Conservation (phyloP, 164 flowering plant species). For the Liquidambar formosana region DNA sequence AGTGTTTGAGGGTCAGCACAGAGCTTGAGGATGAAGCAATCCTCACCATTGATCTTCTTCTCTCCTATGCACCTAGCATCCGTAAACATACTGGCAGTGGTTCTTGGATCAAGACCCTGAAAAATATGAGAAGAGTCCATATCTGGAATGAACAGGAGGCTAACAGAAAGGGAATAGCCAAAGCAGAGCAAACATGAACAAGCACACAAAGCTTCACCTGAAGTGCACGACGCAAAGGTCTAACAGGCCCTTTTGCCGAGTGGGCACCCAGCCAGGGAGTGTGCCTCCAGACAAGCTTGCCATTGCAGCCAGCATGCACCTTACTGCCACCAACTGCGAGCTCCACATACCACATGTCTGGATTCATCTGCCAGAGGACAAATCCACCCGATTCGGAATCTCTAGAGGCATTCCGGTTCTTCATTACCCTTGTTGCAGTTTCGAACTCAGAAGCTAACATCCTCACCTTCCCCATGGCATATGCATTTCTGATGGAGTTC, state of each 20-base stretch:
- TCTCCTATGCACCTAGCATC: slow-evolving; percentile 67
- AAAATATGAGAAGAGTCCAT: not conserved
- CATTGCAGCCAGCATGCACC: slow-evolving; percentile 76
- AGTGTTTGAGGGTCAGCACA: slow-evolving; percentile 63
- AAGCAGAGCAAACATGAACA: not conserved
- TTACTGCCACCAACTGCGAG: slow-evolving; percentile 69
- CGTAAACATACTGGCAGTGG: slow-evolving; percentile 69
- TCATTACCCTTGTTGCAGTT: slow-evolving; percentile 48
- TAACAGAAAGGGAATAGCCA: not conserved
- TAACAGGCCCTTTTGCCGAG: slow-evolving; percentile 67
- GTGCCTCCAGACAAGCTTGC: slow-evolving; percentile 71
- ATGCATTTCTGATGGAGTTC: slow-evolving; percentile 54
- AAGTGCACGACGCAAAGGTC: slow-evolving; percentile 70
- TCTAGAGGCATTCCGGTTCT: slow-evolving; percentile 38
- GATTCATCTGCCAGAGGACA: slow-evolving; percentile 78
- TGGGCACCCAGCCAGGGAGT: slow-evolving; percentile 77
- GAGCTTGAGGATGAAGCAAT: slow-evolving; percentile 73
- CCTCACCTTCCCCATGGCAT: slow-evolving; percentile 65
- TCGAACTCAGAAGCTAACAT: slow-evolving; percentile 63
- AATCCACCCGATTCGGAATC: slow-evolving; percentile 62
- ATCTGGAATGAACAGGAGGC: not conserved
- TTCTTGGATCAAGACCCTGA: slow-evolving; percentile 79
- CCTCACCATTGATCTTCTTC: slow-evolving; percentile 66
- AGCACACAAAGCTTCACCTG: slow-evolving; percentile 38
- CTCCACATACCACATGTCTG: slow-evolving; percentile 74